These are phyloP conservation scores for Oryza glumipatula DNA, from an alignment of 176 grass and related monocot species.

Conservation along the genomic window DNA sequence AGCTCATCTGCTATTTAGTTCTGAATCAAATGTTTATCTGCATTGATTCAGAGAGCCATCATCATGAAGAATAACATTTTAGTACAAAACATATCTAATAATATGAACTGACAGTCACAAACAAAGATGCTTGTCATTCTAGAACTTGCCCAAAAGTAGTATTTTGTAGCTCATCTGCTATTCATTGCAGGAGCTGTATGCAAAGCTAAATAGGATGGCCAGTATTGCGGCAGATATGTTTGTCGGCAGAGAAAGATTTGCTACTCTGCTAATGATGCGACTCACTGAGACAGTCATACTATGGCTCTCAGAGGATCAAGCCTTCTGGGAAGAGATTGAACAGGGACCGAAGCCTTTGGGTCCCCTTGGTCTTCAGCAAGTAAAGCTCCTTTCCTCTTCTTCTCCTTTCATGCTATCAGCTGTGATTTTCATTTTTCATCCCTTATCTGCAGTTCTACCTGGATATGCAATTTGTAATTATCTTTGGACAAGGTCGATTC, in stretches of 20 bases:
- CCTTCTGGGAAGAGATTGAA: conserved; percentile 94
- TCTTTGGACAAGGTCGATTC: conserved; percentile 89
- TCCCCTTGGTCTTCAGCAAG: conserved; percentile 76
- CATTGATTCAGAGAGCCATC: too few species aligned
- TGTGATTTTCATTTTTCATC: conserved; percentile 30
- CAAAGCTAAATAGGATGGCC: conserved; percentile 78
- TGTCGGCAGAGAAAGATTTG: conserved; percentile 85
- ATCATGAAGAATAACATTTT: too few species aligned
- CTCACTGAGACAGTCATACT: conserved; percentile 87
- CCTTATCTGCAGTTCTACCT: conserved; percentile 75
- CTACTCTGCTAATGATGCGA: conserved; percentile 83
- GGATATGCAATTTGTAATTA: conserved; percentile 98
- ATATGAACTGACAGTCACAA: too few species aligned
- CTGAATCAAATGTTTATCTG: too few species aligned
- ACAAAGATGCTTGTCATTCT: too few species aligned
- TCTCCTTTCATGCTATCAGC: conserved; percentile 16
- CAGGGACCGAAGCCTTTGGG: conserved; percentile 64
- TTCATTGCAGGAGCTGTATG: conserved; percentile 72
- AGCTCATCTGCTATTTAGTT: conserved; percentile 26
- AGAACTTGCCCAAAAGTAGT: neutral
- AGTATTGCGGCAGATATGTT: conserved; percentile 82
- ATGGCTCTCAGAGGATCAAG: conserved; percentile 83
- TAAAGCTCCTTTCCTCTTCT: conserved; percentile 41
- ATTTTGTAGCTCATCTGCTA: conserved; percentile 15
- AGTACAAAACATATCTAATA: too few species aligned